Conservation (phyloP, 495 filamentous ascomycete species). For the Cladorrhinum samala region DNA sequence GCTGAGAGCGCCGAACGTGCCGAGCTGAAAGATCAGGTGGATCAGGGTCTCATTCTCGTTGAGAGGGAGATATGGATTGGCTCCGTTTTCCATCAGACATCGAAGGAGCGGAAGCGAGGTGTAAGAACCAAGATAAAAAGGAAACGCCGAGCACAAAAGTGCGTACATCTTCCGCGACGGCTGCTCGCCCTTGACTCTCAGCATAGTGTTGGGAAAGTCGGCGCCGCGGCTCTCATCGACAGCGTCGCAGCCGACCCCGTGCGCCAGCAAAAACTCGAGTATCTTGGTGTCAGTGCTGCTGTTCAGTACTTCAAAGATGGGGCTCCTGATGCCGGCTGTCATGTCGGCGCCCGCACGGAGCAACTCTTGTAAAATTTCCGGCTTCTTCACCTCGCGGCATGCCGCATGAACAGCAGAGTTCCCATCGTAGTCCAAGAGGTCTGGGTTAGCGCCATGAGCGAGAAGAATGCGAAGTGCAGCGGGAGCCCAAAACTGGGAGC, state of each 20-base stretch:
- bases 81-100: slow-evolving; percentile 14
- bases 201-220: neutral
- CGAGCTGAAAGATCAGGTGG: slow-evolving; percentile 19
- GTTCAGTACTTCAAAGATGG: neutral
- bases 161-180: neutral
- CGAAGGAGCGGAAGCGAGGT: slow-evolving; percentile 13
- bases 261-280: neutral
- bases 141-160: neutral
- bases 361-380: neutral
- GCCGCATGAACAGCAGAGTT: neutral
- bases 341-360: neutral
- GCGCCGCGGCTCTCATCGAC: neutral
- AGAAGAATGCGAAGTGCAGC: neutral
- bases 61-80: slow-evolving; percentile 16
- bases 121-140: neutral
- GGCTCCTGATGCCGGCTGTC: neutral
- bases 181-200: too few species aligned
- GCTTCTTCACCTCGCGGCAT: too few species aligned
- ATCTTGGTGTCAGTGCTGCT: too few species aligned
- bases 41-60: slow-evolving; percentile 14
- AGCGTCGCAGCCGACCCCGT: neutral
- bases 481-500: neutral
- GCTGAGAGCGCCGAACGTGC: neutral
- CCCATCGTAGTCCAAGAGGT: neutral
- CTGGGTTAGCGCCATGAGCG: neutral